A percentile compares a stretch with the other conserved stretches of the same genome.
Evolutionary conservation across 2,329 filamentous ascomycete genomes (phyloP).

Genomic region (Beauveria rudraprayagi): DNA sequence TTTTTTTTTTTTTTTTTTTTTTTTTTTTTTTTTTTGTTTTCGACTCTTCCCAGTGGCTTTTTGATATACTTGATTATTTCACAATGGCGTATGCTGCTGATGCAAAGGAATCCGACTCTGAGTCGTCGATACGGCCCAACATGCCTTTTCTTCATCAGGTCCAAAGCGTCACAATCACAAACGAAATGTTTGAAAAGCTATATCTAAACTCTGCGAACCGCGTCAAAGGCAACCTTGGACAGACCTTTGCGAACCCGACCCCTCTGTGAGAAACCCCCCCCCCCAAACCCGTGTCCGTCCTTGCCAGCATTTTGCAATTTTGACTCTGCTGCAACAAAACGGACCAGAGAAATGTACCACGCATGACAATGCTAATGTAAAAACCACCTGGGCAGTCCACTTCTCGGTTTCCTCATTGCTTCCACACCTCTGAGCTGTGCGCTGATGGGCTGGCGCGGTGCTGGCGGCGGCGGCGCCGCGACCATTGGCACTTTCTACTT

Average conservation of each 20-base stretch:
- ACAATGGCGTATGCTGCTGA: not conserved
- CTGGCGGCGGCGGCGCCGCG: slow-evolving; percentile 33
- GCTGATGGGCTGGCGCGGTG: slow-evolving; percentile 41
- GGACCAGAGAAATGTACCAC: no score
- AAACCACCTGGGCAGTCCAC: not conserved
- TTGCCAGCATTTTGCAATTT: no score
- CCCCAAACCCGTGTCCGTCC: no score
- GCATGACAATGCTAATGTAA: not conserved
- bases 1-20: no score
- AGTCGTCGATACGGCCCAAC: not conserved
- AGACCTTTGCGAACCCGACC: not conserved
- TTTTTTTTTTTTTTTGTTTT: no score
- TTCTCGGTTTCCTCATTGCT: not conserved
- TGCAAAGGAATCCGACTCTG: not conserved
- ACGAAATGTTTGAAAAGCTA: not conserved
- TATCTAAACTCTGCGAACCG: not conserved
- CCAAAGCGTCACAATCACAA: not conserved
- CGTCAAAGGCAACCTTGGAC: not conserved
- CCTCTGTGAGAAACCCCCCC: not conserved
- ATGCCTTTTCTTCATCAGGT: not conserved
- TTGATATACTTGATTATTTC: not conserved
- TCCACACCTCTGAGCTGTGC: slow-evolving; percentile 19
- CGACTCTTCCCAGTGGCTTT: no score
- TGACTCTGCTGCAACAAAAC: not conserved
- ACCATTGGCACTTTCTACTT: slow-evolving; percentile 35